Conservation (phyloP, 179 eudicot species). For the Beta corolliflora region DNA sequence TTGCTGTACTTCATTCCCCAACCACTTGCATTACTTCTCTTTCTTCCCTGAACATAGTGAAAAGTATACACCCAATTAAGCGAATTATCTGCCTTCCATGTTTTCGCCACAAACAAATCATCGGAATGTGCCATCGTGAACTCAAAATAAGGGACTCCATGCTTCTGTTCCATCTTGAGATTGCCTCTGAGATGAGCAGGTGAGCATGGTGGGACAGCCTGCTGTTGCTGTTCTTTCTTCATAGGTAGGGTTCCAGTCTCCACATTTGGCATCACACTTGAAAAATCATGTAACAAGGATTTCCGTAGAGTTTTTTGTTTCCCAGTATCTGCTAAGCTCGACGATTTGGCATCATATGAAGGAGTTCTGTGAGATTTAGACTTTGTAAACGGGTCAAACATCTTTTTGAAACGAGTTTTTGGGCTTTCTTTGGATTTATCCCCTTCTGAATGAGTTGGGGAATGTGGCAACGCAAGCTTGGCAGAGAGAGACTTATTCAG, state of each 20-base stretch:
- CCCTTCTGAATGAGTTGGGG: constrained; percentile 50
- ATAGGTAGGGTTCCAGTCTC: constrained; percentile 22
- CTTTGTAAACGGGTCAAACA: constrained; percentile 77
- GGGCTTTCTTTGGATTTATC: constrained; percentile 58
- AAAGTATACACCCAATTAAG: constrained; percentile 82
- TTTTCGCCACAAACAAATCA: constrained; percentile 67
- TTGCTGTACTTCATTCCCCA: constrained; percentile 55
- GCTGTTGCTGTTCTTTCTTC: constrained; percentile 23
- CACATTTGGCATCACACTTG: constrained; percentile 26
- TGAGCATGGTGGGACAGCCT: constrained; percentile 42
- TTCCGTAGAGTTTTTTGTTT: constrained; percentile 43
- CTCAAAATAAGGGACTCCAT: constrained; percentile 69
- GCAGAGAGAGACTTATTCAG: constrained; percentile 56
- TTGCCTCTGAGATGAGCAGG: constrained; percentile 77
- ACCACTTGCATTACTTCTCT: constrained; percentile 63
- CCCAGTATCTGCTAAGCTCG: constrained; percentile 11
- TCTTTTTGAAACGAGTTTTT: constrained; percentile 58
- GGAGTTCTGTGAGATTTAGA: constrained; percentile 59
- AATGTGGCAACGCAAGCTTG: constrained; percentile 57
- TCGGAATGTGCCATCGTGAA: constrained; percentile 56
- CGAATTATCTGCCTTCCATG: constrained; percentile 73
- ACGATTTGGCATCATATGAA: constrained; percentile 36
- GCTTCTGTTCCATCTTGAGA: constrained; percentile 68
- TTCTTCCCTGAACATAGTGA: constrained; percentile 58
- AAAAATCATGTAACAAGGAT: constrained; percentile 54